These are phyloP conservation scores for Trametes maxima DNA, from an alignment of 768 basidiomycete genomes.

Conservation along the genomic window DNA sequence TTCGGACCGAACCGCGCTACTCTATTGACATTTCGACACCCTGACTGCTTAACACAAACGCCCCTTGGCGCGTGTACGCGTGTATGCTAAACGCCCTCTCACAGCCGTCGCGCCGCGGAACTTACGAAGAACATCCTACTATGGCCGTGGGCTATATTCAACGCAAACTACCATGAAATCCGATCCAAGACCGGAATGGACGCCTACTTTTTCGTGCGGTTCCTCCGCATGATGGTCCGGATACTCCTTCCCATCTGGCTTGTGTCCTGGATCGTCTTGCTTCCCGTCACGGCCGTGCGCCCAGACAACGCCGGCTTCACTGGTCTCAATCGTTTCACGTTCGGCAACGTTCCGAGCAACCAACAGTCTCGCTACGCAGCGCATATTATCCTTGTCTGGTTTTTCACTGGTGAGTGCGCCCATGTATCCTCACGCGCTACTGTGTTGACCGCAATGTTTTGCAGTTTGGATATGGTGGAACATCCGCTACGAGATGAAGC, in stretches of 20 bases:
- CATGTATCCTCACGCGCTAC: no score
- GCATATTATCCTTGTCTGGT: slow-evolving; percentile 74
- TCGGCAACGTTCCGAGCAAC: slow-evolving; percentile 68
- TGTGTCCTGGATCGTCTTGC: slow-evolving; percentile 81
- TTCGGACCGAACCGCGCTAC: no score
- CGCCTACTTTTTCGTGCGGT: slow-evolving; percentile 93
- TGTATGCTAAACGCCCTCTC: neutral
- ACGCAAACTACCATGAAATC: slow-evolving; percentile 62
- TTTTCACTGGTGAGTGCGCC: slow-evolving; percentile 68
- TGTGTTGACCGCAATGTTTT: neutral
- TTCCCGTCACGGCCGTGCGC: slow-evolving; percentile 70
- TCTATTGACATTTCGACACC: no score
- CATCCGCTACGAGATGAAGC: slow-evolving; percentile 76
- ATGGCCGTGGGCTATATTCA: slow-evolving; percentile 71
- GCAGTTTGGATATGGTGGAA: slow-evolving; percentile 86
- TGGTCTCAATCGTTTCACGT: slow-evolving; percentile 73
- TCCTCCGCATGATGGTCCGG: slow-evolving; percentile 80
- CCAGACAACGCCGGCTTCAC: slow-evolving; percentile 47
- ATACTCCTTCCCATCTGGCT: slow-evolving; percentile 91
- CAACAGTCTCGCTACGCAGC: slow-evolving; percentile 68
- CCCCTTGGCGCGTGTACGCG: neutral
- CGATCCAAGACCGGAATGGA: slow-evolving; percentile 79
- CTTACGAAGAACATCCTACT: slow-evolving; percentile 52
- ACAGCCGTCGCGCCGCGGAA: slow-evolving; percentile 52
- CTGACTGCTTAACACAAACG: no score